Conservation (phyloP, 163 green algal genomes). For the Botryococcus braunii region DNA sequence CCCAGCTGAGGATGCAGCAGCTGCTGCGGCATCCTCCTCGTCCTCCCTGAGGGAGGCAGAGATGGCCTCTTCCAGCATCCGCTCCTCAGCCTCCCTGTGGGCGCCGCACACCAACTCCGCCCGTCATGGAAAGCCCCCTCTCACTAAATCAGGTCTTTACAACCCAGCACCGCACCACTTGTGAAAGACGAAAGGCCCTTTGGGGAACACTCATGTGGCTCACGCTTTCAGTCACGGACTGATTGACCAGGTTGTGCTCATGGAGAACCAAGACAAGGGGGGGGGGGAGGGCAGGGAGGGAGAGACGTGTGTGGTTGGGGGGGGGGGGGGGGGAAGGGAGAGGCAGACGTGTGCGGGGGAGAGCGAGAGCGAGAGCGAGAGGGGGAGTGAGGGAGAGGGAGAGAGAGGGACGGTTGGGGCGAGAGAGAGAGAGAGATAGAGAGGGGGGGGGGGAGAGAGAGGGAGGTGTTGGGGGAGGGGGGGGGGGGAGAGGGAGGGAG, state of each 20-base stretch:
- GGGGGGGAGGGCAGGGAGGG: too few relatives aligned
- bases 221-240: background rate
- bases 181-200: background rate
- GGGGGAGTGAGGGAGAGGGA: too few relatives aligned
- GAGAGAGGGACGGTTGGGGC: too few relatives aligned
- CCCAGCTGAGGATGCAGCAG: too few relatives aligned
- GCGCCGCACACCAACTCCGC: background rate
- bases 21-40: background rate
- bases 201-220: background rate
- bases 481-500: too few relatives aligned
- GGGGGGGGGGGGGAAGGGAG: too few relatives aligned
- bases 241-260: background rate
- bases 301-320: too few relatives aligned
- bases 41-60: slow-evolving; percentile 19
- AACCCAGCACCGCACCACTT: background rate
- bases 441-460: too few relatives aligned
- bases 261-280: background rate
- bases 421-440: too few relatives aligned
- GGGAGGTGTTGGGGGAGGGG: too few relatives aligned
- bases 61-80: slow-evolving; percentile 27
- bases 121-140: background rate
- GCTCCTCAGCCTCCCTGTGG: slow-evolving; percentile 32
- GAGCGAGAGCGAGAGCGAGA: too few relatives aligned
- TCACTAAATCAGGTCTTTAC: background rate
- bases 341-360: too few relatives aligned